Percentiles rank a stretch among this genome's conserved stretches.
Conservation (phyloP, 331 rosid species). For the Rosa hybrid region DNA sequence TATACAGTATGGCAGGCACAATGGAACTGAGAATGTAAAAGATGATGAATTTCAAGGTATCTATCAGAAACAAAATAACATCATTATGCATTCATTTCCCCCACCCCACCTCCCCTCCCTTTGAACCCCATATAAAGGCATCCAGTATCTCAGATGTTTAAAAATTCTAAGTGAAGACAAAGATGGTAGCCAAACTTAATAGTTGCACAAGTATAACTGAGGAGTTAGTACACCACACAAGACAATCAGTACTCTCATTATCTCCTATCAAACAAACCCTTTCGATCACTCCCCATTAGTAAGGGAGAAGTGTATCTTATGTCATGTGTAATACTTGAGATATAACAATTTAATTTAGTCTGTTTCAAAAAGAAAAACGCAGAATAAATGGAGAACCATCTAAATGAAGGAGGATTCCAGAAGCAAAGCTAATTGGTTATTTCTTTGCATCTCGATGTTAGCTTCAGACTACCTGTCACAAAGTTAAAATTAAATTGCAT, state of each 20-base stretch:
- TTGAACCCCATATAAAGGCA: not conserved
- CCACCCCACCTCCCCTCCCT: not conserved
- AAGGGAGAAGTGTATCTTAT: conserved; percentile 25
- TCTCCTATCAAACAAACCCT: conserved; percentile 14
- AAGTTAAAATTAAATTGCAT: conserved; percentile 52
- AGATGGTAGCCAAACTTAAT: not conserved
- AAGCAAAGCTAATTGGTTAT: conserved; percentile 37
- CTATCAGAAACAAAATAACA: not conserved
- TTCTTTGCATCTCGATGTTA: conserved; percentile 57
- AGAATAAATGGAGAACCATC: conserved; percentile 35
- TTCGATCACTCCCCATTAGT: conserved; percentile 13
- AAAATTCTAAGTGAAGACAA: not conserved
- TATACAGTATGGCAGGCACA: conserved; percentile 1
- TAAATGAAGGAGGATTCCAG: conserved; percentile 31
- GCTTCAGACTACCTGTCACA: conserved; percentile 75
- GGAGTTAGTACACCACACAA: conserved; percentile 17
- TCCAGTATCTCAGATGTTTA: conserved; percentile 4
- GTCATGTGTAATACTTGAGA: conserved; percentile 25
- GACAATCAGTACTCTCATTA: conserved; percentile 3
- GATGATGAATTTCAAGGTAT: not conserved
- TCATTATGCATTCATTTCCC: not conserved
- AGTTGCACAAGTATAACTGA: not conserved
- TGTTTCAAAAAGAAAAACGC: conserved; percentile 21
- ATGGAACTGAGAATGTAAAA: not conserved
- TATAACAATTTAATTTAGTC: conserved; percentile 9